Evolutionary conservation across 495 filamentous ascomycete species (phyloP), one percentile per base, ranked within the genome.

Genomic region (Trichoderma erinaceum): DNA sequence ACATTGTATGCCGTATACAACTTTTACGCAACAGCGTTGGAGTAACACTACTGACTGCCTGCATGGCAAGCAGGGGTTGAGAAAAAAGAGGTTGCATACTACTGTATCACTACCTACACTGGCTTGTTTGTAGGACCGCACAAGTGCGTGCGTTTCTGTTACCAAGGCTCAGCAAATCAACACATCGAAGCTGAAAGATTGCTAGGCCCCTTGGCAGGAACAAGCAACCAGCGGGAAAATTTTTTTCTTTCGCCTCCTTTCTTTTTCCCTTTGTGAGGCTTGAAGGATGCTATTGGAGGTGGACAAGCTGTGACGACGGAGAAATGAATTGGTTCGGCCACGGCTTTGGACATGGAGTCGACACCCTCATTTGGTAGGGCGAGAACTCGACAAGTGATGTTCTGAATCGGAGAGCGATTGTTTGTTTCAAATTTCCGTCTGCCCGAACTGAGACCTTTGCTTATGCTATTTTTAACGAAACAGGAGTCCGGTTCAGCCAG

Each of bases 1-100:
- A 10, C 8, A 5, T 38, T 38, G 35, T 38, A 38, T 38, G 35
- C 35, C 35, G 35, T 38, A 38, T 38, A 38, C 35, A 38, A 38
- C 8, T 38, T 10, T 38, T 29, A 29, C 35, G 4, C 8, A 38
- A 10, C 8, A 38, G 5, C 35, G 35, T 38, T 38, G 35, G 35
- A 10, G 35, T 38, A 38, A 38, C 2, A 38, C 35, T 38, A 38
- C 35, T 38, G 8, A 38, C 35, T 38, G 8, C 8, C 35, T 38
- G 35, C 35, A 38, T 38, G 35, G 35, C 35, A 38, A 38, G 35
- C 35, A 38, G 35, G 35, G 35, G 35, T 10, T 4, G 21, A 23
- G 48, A 21, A 21, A 52, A 21, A 61, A 61, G 56, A 61, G 56
- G 56, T 32, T 61, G 56, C 56, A 32, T 13, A 61, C 56, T 38